Percentiles rank a stretch among this genome's conserved stretches.
Conservation (phyloP, 306 rosid genomes). For the Senna tora region DNA sequence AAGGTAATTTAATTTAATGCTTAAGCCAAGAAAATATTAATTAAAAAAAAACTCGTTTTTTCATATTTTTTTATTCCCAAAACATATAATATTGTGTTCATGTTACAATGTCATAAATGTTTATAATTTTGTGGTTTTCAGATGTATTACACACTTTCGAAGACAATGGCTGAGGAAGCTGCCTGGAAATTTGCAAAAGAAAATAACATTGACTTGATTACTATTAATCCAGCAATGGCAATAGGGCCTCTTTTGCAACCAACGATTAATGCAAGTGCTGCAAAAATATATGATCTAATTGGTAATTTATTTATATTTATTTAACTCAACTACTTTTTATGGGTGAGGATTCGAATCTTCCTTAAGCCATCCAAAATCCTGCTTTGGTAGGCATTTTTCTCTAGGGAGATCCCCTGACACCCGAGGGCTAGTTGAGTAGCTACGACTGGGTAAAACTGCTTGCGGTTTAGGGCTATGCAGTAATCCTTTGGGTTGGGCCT, state of each 20-base stretch:
- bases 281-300: constrained; percentile 46
- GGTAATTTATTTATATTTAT: constrained; percentile 55
- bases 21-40: too few species aligned
- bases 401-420: too few species aligned
- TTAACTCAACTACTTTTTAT: not conserved
- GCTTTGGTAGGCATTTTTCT: too few species aligned
- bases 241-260: constrained; percentile 75
- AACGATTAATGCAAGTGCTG: constrained; percentile 55
- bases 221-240: constrained; percentile 63
- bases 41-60: too few species aligned
- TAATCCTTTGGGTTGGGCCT: too few species aligned
- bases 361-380: too few species aligned
- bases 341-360: too few species aligned
- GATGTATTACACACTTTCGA: constrained; percentile 65
- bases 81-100: too few species aligned
- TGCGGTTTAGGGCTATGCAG: too few species aligned
- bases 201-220: constrained; percentile 67
- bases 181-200: constrained; percentile 71
- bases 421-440: too few species aligned
- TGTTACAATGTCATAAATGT: not conserved
- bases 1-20: constrained; percentile 23
- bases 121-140: constrained; percentile 23
- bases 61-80: too few species aligned
- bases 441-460: too few species aligned
- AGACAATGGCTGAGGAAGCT: constrained; percentile 76